Evolutionary conservation across 345 rosid genomes (phyloP).

Genomic region (Hirschfeldia incana): DNA sequence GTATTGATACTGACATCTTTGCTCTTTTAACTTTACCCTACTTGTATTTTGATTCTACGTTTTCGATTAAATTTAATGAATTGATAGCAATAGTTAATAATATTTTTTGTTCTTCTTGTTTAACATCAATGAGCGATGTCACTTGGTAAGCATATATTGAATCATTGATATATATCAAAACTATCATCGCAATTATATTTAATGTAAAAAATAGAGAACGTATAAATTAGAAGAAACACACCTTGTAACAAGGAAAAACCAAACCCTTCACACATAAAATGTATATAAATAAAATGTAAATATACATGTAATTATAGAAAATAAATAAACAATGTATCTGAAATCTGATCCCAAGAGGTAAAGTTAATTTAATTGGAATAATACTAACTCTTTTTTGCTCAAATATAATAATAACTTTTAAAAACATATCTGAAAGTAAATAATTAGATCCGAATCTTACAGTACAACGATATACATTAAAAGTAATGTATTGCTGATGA

Average conservation of each 20-base stretch:
- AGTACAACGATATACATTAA: not conserved
- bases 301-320: not conserved
- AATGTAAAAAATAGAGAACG: not conserved
- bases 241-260: not conserved
- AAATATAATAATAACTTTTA: not conserved
- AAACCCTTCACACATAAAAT: not conserved
- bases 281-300: not conserved
- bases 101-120: not conserved
- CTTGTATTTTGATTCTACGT: not conserved
- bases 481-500: constrained; percentile 6
- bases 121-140: not conserved
- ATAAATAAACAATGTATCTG: not conserved
- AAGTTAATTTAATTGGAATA: not conserved
- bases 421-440: not conserved
- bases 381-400: no score
- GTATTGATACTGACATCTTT: constrained; percentile 38
- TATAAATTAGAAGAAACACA: not conserved
- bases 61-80: not conserved
- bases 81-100: not conserved
- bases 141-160: not conserved
- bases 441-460: not conserved
- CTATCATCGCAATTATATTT: not conserved
- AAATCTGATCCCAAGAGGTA: not conserved
- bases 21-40: not conserved
- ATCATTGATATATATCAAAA: not conserved